Evolutionary conservation across 1,139 yeast genomes (phyloP).

Genomic region (Scheffersomyces stambukii): DNA sequence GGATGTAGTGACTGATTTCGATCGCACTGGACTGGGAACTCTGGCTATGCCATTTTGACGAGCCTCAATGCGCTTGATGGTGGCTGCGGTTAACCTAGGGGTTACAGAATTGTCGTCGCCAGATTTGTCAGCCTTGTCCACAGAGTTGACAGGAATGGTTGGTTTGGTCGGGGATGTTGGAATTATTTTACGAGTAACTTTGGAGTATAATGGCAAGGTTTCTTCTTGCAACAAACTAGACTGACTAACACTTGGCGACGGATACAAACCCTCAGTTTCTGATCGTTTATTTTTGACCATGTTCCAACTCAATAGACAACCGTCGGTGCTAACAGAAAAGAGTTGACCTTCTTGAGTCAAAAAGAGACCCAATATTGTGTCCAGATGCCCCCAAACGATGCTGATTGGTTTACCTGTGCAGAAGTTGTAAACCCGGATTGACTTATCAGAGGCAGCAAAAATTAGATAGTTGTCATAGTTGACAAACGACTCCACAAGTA

Average conservation of each 20-base stretch:
- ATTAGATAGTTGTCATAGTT: slow-evolving; percentile 25
- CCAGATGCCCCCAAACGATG: slow-evolving; percentile 66
- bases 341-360: slow-evolving; percentile 17
- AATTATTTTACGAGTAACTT: slow-evolving; percentile 32
- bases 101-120: slow-evolving; percentile 5
- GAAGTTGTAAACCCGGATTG: slow-evolving; percentile 48
- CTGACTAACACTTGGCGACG: no score
- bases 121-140: slow-evolving; percentile 1
- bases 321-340: slow-evolving; percentile 45
- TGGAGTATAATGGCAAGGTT: slow-evolving; percentile 18
- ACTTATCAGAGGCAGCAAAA: slow-evolving; percentile 50
- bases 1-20: slow-evolving; percentile 9
- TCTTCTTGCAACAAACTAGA: no score
- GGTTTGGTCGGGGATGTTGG: slow-evolving; percentile 16
- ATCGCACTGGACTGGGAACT: background rate
- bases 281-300: slow-evolving; percentile 10
- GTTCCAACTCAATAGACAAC: slow-evolving; percentile 51
- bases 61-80: slow-evolving; percentile 29
- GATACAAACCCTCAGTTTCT: no score
- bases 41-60: slow-evolving; percentile 7
- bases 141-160: slow-evolving; percentile 2
- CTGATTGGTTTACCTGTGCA: slow-evolving; percentile 42
- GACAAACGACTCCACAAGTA: slow-evolving; percentile 40
- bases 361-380: slow-evolving; percentile 42
- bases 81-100: slow-evolving; percentile 25